A percentile compares a stretch with the other conserved stretches of the same genome.
Conservation (phyloP, 1,139 yeast species). For the Hansenula sp. region DNA sequence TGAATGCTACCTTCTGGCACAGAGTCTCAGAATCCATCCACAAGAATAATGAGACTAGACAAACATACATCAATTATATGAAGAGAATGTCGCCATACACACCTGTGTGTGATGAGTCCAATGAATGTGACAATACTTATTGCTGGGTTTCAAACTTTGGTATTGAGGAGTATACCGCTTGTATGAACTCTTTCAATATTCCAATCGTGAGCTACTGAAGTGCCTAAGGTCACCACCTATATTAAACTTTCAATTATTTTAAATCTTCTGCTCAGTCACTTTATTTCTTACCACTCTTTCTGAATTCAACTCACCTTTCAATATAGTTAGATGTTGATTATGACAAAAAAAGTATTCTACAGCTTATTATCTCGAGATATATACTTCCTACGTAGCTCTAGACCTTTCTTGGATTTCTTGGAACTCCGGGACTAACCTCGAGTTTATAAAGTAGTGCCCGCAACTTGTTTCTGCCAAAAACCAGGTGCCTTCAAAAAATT, state of each 20-base stretch:
- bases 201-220: neutral
- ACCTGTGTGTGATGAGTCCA: constrained; percentile 39
- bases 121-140: constrained; percentile 37
- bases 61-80: constrained; percentile 41
- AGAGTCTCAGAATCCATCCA: constrained; percentile 29
- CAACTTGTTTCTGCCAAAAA: neutral
- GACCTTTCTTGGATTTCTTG: no score
- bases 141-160: constrained; percentile 32
- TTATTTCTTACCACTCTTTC: no score
- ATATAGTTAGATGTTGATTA: no score
- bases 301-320: no score
- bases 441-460: neutral
- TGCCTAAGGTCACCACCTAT: neutral
- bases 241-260: no score
- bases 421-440: no score
- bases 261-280: no score
- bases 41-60: constrained; percentile 37
- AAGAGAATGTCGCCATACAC: constrained; percentile 51
- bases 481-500: neutral
- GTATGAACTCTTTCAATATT: neutral
- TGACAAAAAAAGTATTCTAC: no score
- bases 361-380: no score
- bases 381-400: no score
- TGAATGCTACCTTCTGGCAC: constrained; percentile 62
- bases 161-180: neutral